A percentile compares a stretch with the other conserved stretches of the same genome.
Evolutionary conservation across 2,329 filamentous ascomycete genomes (phyloP).

Genomic region (Diaporthe caulivora): DNA sequence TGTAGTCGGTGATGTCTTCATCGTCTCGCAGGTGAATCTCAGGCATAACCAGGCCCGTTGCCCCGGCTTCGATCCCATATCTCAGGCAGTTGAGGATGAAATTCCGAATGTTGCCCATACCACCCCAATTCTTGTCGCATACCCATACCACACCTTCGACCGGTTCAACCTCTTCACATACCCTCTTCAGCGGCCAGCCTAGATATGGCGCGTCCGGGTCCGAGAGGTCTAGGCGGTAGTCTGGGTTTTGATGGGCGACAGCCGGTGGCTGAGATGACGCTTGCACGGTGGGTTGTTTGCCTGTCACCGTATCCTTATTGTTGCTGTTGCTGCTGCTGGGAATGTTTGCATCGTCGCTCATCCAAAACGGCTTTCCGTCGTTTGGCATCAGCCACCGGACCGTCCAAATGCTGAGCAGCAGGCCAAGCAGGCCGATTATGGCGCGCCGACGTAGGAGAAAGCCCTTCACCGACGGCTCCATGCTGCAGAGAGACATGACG

Average conservation of each 20-base stretch:
- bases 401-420: slow-evolving; percentile 30
- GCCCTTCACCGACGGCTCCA: slow-evolving; percentile 21
- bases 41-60: slow-evolving; percentile 59
- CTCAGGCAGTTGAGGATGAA: slow-evolving; percentile 64
- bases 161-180: slow-evolving; percentile 57
- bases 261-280: neutral
- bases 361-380: slow-evolving; percentile 17
- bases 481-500: slow-evolving; percentile 16
- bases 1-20: slow-evolving; percentile 55
- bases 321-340: neutral
- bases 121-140: slow-evolving; percentile 65
- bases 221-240: slow-evolving; percentile 51
- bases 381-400: slow-evolving; percentile 23
- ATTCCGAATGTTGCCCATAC: slow-evolving; percentile 65
- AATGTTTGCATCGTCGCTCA: neutral
- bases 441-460: slow-evolving; percentile 26
- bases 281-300: neutral
- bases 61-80: slow-evolving; percentile 62
- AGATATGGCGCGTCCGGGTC: slow-evolving; percentile 57
- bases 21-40: slow-evolving; percentile 57
- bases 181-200: slow-evolving; percentile 58
- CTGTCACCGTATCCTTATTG: neutral
- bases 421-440: slow-evolving; percentile 20
- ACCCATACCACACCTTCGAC: slow-evolving; percentile 57
- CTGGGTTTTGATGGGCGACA: neutral